A percentile compares a stretch with the other conserved stretches of the same genome.
Conservation (phyloP, 768 basidiomycete species). For the Pholiota microspora region DNA sequence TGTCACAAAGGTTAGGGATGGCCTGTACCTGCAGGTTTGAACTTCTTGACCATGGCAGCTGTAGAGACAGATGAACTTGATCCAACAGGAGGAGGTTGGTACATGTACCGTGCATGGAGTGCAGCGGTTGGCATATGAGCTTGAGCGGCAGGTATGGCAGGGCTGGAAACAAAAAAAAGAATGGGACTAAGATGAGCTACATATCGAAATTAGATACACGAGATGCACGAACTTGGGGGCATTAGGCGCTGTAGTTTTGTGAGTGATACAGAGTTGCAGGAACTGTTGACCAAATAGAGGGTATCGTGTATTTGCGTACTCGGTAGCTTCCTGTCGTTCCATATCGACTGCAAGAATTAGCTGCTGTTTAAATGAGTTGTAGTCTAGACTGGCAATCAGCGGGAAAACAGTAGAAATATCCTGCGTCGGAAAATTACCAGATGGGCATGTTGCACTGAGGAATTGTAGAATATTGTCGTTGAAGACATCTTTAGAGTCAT, state of each 20-base stretch:
- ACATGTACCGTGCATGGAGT: constrained; percentile 26
- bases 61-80: constrained; percentile 8
- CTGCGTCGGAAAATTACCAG: constrained; percentile 27
- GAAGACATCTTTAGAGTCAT: constrained; percentile 29
- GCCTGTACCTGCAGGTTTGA: constrained; percentile 23
- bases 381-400: constrained; percentile 28
- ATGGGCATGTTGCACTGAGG: constrained; percentile 37
- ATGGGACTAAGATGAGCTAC: neutral
- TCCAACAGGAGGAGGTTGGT: constrained; percentile 10
- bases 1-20: no score
- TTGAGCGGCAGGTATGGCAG: neutral
- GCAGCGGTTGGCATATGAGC: neutral
- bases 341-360: constrained; percentile 38
- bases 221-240: neutral
- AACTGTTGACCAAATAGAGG: constrained; percentile 34
- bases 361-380: constrained; percentile 30
- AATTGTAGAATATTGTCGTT: constrained; percentile 33
- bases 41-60: constrained; percentile 21
- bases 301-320: constrained; percentile 31
- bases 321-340: constrained; percentile 35
- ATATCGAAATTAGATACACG: neutral
- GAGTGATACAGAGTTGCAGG: constrained; percentile 34
- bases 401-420: neutral
- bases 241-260: constrained; percentile 16
- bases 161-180: neutral